These are phyloP conservation scores for Artemisia tridentata DNA, from an alignment of 129 eudicot genomes.

Conservation along the genomic window DNA sequence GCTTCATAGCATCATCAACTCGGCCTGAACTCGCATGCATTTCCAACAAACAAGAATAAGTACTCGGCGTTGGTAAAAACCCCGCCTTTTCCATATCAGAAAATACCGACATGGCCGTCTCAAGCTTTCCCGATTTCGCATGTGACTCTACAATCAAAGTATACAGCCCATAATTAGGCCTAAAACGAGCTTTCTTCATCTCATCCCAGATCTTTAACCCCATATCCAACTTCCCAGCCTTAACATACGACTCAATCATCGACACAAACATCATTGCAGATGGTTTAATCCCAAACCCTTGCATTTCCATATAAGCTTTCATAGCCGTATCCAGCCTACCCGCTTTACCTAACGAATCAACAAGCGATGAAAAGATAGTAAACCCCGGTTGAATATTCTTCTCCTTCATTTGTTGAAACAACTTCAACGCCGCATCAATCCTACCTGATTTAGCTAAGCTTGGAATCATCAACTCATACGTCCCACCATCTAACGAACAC, in stretches of 20 bases:
- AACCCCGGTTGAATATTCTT: conserved; percentile 60
- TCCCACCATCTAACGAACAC: conserved; percentile 68
- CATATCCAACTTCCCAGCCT: conserved; percentile 88
- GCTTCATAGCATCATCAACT: conserved; percentile 88
- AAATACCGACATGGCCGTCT: conserved; percentile 83
- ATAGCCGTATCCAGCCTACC: conserved; percentile 91
- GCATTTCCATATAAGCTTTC: conserved; percentile 94
- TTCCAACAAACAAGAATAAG: conserved; percentile 89
- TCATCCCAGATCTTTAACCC: conserved; percentile 88
- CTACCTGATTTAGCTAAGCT: conserved; percentile 87
- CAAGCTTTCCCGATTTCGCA: conserved; percentile 97
- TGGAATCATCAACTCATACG: conserved; percentile 92
- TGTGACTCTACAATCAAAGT: conserved; percentile 85
- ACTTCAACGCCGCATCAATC: conserved; percentile 82
- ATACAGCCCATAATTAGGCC: conserved; percentile 90
- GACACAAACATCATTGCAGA: conserved; percentile 89
- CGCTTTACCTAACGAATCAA: conserved; percentile 94
- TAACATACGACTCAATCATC: conserved; percentile 76
- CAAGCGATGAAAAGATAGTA: conserved; percentile 62
- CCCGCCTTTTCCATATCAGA: conserved; percentile 94
- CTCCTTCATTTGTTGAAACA: conserved; percentile 83
- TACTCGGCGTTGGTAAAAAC: conserved; percentile 88
- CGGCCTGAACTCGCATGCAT: conserved; percentile 95
- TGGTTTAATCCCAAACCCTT: conserved; percentile 83
- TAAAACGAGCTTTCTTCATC: conserved; percentile 84